Evolutionary conservation across 495 filamentous ascomycete species (phyloP), one percentile per base, ranked within the genome.

Genomic region (Amphirosellinia nigrospora): DNA sequence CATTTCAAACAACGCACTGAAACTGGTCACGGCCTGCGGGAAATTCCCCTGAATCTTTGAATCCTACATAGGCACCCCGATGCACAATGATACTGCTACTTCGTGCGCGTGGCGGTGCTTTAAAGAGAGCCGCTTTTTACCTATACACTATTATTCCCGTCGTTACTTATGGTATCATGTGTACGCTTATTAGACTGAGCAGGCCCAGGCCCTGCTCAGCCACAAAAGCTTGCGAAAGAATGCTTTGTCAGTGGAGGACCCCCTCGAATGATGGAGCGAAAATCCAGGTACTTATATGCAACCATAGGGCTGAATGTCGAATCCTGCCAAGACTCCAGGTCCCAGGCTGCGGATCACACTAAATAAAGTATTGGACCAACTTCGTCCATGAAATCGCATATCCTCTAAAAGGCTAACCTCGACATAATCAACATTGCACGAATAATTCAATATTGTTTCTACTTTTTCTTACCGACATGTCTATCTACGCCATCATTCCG

Each of bases 241-340:
- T 50, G n/a, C n/a, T n/a, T n/a, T n/a, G n/a, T n/a, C n/a, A n/a
- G n/a, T n/a, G n/a, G n/a, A n/a, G n/a, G n/a, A n/a, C n/a, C n/a
- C n/a, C n/a, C n/a, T n/a, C n/a, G n/a, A n/a, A n/a, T n/a, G n/a
- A n/a, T n/a, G n/a, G n/a, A n/a, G n/a, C n/a, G n/a, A n/a, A n/a
- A n/a, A n/a, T n/a, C n/a, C n/a, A n/a, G n/a, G n/a, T n/a, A n/a
- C n/a, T n/a, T n/a, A n/a, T n/a, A n/a, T n/a, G n/a, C n/a, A n/a
- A 48, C 28, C 66, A 30, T 69, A 69, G 66, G 66, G 66, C 66
- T 69, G 66, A 69, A 38, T 41, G 45, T 36, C 58, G 19, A 69
- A 46, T 41, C 21, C 7, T 32, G 66, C 66, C 66, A 41, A 61
- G 56, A 53, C 58, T 1, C 21, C 32, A 36, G 30, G 32, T 38